phyloP scores from a whole-genome alignment of 768 basidiomycete genomes.

The Kwoniella dendrophila region DNA sequence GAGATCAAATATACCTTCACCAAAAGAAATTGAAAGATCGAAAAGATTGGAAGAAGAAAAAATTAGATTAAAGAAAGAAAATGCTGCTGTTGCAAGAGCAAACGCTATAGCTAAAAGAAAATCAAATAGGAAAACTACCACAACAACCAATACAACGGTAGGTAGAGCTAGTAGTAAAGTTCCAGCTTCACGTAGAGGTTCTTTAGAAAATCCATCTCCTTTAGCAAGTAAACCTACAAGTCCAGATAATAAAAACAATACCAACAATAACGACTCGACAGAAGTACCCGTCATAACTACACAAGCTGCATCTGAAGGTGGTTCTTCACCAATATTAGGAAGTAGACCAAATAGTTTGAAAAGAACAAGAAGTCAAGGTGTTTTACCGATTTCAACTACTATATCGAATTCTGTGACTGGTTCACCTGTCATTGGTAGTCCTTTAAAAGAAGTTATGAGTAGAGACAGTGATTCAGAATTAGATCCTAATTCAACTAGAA shows the following conservation, averaged over 20 bases:
- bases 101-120: slow-evolving; percentile 24
- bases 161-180: neutral
- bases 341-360: slow-evolving; percentile 22
- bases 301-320: slow-evolving; percentile 11
- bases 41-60: slow-evolving; percentile 29
- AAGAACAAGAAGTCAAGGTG: slow-evolving; percentile 31
- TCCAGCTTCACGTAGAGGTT: slow-evolving; percentile 1
- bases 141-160: too few relatives aligned
- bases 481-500: slow-evolving; percentile 11
- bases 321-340: slow-evolving; percentile 4
- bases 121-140: slow-evolving; percentile 7
- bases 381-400: slow-evolving; percentile 22
- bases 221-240: neutral
- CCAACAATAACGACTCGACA: too few relatives aligned
- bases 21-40: slow-evolving; percentile 21
- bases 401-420: slow-evolving; percentile 16
- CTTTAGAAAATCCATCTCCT: neutral
- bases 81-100: slow-evolving; percentile 29
- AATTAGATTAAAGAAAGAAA: slow-evolving; percentile 22
- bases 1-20: slow-evolving; percentile 33
- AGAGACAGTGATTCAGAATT: slow-evolving; percentile 18
- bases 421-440: slow-evolving; percentile 24
- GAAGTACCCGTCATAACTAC: slow-evolving; percentile 6
- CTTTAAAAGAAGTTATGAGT: slow-evolving; percentile 30
- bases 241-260: slow-evolving; percentile 6